Base-by-base conservation (phyloP, 2,329 filamentous ascomycete genomes). In the Sphaerulina vaccinii region DNA sequence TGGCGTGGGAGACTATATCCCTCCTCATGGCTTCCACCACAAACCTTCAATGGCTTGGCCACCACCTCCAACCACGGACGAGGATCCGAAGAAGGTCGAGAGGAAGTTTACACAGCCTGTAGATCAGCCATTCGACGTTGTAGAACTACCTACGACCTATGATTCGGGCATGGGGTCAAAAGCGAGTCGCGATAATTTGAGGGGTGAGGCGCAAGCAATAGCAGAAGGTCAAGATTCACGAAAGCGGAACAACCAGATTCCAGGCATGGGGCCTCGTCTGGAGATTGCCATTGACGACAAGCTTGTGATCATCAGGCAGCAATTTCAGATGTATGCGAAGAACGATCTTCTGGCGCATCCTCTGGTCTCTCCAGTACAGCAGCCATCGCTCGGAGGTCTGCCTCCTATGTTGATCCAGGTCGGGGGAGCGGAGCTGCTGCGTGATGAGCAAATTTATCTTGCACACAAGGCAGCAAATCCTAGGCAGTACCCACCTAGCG, bases 401-500 rank as follows among this genome's bases (percentile, higher is more conserved):
- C 91, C 91, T 0, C 93, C 93, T 0, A 73, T 97, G 22, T 78
- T 96, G 5, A 86, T 99, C 37, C 83, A 96, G 66, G 85, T 86
- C 1, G 93, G 92, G 33, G 91, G 92, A 4, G 91, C 88, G 1
- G 93, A 99, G 68, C 79, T 95, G 43, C 77, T 99, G 15, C 83
- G 90, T 10, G 93, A 99, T 63, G 93, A 99, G 70, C 93, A 97
- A 66, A 88, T 97, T 46, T 96, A 95, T 58, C 66, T 97, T 11
- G 93, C 92, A 0, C 93, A 99, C 70, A 97, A 97, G 71, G 91
- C 89, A 36, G 91, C 93, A 10, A 84, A 95, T 59, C 93, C 93
- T 0, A 68, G 79, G 19, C 81, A 82, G 53, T 97, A 95, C 62
- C 80, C 86, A 0, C 88, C 88, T 2, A 77, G 80, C 0, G 79